These are phyloP conservation scores for Xerocomellus intermedius DNA, from an alignment of 768 basidiomycete genomes.

Conservation along the genomic window DNA sequence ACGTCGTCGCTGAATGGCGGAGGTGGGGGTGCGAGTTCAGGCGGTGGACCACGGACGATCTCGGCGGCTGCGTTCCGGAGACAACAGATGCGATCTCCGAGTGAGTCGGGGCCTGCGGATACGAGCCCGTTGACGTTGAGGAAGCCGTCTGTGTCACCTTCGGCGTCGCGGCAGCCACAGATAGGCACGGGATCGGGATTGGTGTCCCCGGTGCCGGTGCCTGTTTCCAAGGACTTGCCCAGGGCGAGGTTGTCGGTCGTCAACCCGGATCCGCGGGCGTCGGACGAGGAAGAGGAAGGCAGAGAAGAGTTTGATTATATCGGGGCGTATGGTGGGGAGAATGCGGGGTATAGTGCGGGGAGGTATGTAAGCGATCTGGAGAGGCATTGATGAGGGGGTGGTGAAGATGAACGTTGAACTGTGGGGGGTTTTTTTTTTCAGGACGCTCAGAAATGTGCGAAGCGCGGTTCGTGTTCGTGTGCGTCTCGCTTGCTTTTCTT, in stretches of 20 bases:
- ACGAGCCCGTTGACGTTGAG: conserved; percentile 47
- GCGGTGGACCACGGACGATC: conserved; percentile 52
- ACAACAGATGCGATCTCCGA: conserved; percentile 38
- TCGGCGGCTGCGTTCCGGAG: conserved; percentile 75
- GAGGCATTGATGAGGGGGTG: background rate
- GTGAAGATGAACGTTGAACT: background rate
- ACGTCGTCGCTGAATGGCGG: conserved; percentile 32
- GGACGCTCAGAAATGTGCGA: background rate
- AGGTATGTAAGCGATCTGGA: conserved; percentile 50
- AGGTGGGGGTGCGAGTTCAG: conserved; percentile 23
- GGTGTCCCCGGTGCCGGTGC: conserved; percentile 31
- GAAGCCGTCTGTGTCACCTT: conserved; percentile 38
- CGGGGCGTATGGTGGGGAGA: conserved; percentile 45
- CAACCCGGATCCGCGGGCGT: conserved; percentile 27
- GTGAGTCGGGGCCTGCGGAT: conserved; percentile 36
- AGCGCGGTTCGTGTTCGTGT: background rate
- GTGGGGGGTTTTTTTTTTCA: background rate
- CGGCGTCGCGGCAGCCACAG: background rate
- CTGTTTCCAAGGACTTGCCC: background rate
- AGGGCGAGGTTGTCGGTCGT: conserved; percentile 25
- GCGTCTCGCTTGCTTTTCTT: background rate
- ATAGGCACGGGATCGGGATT: conserved; percentile 10
- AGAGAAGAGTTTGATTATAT: conserved; percentile 55
- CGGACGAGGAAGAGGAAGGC: conserved; percentile 36
- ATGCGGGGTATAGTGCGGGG: conserved; percentile 40